A percentile compares a stretch with the other conserved stretches of the same genome.
Conservation (phyloP, 225 moss, liverwort and hornwort genomes). For the Pseudoscleropodium purum region DNA sequence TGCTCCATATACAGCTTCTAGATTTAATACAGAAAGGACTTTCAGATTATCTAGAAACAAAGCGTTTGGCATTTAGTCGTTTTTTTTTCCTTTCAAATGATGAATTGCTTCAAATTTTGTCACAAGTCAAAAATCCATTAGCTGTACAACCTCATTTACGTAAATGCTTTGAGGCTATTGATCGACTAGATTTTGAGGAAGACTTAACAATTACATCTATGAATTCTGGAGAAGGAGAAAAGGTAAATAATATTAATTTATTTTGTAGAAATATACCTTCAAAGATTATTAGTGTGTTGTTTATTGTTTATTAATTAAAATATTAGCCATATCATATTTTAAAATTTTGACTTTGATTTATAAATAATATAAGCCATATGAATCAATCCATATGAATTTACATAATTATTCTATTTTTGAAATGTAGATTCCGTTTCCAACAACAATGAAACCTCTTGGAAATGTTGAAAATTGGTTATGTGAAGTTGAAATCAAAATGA, state of each 20-base stretch:
- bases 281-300: too few relatives aligned
- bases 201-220: conserved; percentile 76
- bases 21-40: conserved; percentile 85
- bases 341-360: too few relatives aligned
- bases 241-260: conserved; percentile 8
- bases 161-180: conserved; percentile 92
- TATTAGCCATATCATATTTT: too few relatives aligned
- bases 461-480: conserved; percentile 82
- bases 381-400: not conserved
- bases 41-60: conserved; percentile 81
- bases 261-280: not conserved
- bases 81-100: conserved; percentile 89
- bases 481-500: conserved; percentile 78
- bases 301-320: too few relatives aligned
- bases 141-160: conserved; percentile 81
- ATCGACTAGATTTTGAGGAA: conserved; percentile 62
- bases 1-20: conserved; percentile 24
- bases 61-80: conserved; percentile 78
- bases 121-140: conserved; percentile 87
- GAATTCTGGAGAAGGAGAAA: conserved; percentile 86
- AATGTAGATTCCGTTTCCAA: conserved; percentile 61
- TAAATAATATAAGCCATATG: too few relatives aligned
- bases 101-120: conserved; percentile 79
- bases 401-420: not conserved
- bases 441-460: conserved; percentile 69